Conservation (phyloP, 768 basidiomycete genomes). For the Boletus speciosus region DNA sequence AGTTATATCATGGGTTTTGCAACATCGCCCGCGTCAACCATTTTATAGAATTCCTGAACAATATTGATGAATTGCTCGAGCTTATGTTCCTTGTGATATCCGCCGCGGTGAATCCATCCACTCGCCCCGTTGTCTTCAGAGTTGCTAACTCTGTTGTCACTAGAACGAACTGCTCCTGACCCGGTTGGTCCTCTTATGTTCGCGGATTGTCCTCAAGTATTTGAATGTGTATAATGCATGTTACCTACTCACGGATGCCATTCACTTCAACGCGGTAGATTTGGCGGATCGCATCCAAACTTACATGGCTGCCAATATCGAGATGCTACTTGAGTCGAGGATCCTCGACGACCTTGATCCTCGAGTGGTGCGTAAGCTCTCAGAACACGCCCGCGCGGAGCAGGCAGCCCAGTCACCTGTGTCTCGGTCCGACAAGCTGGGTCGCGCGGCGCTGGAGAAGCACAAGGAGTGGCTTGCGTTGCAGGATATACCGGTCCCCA, state of each 20-base stretch:
- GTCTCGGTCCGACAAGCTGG: conserved; percentile 52
- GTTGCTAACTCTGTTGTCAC: background rate
- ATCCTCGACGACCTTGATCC: conserved; percentile 75
- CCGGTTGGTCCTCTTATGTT: conserved; percentile 80
- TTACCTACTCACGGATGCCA: conserved; percentile 77
- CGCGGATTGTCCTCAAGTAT: conserved; percentile 63
- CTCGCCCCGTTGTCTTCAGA: background rate
- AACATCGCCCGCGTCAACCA: background rate
- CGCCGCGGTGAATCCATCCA: conserved; percentile 58
- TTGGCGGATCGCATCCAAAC: conserved; percentile 70
- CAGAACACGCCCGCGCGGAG: conserved; percentile 48
- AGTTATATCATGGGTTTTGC: conserved; percentile 19
- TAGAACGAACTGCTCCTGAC: conserved; percentile 90
- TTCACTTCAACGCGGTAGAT: conserved; percentile 65
- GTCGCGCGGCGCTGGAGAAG: conserved; percentile 53
- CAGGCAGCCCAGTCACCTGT: conserved; percentile 69
- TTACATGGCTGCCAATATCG: conserved; percentile 82
- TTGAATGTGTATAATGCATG: conserved; percentile 74
- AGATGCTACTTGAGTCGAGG: conserved; percentile 76
- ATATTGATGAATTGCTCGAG: conserved; percentile 73
- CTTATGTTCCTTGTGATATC: conserved; percentile 86
- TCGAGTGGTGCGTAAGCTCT: conserved; percentile 64
- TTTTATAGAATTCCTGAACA: conserved; percentile 54
- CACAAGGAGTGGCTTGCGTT: conserved; percentile 67
- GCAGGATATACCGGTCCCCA: conserved; percentile 64